A percentile compares a stretch with the other conserved stretches of the same genome.
phyloP scores from a whole-genome alignment of 148 eudicot species.

The Spergularia marina region DNA sequence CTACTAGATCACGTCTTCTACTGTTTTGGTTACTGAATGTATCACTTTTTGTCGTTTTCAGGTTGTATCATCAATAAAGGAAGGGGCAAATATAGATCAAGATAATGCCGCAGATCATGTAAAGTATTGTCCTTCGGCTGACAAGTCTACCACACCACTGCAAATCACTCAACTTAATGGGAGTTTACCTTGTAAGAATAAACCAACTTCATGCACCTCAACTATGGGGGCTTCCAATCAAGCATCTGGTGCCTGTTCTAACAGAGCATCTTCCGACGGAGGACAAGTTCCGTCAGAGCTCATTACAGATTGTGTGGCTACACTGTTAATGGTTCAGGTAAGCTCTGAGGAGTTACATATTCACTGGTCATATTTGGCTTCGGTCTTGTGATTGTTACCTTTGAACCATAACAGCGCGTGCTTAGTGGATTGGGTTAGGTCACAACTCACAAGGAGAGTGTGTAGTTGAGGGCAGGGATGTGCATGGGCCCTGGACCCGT shows the following conservation, averaged over 20 bases:
- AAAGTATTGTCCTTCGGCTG: conserved; percentile 47
- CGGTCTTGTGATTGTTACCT: background rate
- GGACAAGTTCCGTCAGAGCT: conserved; percentile 68
- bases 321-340: conserved; percentile 93
- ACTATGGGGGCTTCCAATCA: conserved; percentile 30
- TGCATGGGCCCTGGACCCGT: too few species aligned
- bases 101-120: conserved; percentile 65
- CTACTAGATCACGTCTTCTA: background rate
- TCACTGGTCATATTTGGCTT: background rate
- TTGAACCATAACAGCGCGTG: background rate
- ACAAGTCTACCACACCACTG: conserved; percentile 42
- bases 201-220: conserved; percentile 31
- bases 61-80: conserved; percentile 67
- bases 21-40: conserved; percentile 8
- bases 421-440: too few species aligned
- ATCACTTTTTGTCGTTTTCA: conserved; percentile 25
- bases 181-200: conserved; percentile 26
- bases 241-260: conserved; percentile 38
- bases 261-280: conserved; percentile 32
- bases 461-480: too few species aligned
- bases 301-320: conserved; percentile 75
- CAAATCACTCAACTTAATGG: conserved; percentile 34
- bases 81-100: conserved; percentile 38
- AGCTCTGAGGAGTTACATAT: conserved; percentile 9
- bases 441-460: too few species aligned